Conservation (phyloP, 108 stramenopile genomes). For the Asterionellopsis glacialis region DNA sequence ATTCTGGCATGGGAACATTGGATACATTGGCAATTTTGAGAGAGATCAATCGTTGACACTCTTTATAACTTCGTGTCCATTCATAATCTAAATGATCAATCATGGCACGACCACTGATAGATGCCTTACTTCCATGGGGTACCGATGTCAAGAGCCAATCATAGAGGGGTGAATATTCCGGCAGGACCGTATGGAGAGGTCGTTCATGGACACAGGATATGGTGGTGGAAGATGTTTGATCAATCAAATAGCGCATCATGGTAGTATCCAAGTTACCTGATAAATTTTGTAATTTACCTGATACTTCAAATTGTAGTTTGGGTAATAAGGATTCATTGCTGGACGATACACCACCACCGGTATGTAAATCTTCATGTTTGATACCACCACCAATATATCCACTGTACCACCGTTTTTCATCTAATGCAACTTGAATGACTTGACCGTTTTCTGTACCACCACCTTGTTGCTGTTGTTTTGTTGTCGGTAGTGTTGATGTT, state of each 20-base stretch:
- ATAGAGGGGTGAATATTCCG: slow-evolving; percentile 12
- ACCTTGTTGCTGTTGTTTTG: neutral
- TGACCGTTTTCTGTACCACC: neutral
- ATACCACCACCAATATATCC: slow-evolving; percentile 78
- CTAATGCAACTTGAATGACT: slow-evolving; percentile 35
- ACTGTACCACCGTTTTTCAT: slow-evolving; percentile 83
- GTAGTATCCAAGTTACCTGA: slow-evolving; percentile 66
- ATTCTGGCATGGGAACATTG: slow-evolving; percentile 29
- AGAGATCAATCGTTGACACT: slow-evolving; percentile 47
- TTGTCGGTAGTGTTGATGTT: slow-evolving; percentile 6
- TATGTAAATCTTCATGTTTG: slow-evolving; percentile 51
- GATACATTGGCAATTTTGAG: slow-evolving; percentile 48
- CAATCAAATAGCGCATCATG: slow-evolving; percentile 54
- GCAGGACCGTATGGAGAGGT: slow-evolving; percentile 57
- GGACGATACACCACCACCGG: slow-evolving; percentile 1
- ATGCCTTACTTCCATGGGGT: slow-evolving; percentile 35
- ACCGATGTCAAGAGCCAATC: slow-evolving; percentile 1
- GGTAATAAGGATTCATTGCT: slow-evolving; percentile 29
- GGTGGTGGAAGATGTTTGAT: slow-evolving; percentile 52
- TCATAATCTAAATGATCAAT: slow-evolving; percentile 67
- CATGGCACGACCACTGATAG: slow-evolving; percentile 38
- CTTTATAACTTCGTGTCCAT: slow-evolving; percentile 65
- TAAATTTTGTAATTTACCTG: slow-evolving; percentile 54
- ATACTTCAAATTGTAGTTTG: slow-evolving; percentile 76
- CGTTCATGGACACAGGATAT: slow-evolving; percentile 55